A percentile compares a stretch with the other conserved stretches of the same genome.
These are phyloP conservation scores for Durio zibethinus DNA, from an alignment of 345 rosid species.

Conservation along the genomic window DNA sequence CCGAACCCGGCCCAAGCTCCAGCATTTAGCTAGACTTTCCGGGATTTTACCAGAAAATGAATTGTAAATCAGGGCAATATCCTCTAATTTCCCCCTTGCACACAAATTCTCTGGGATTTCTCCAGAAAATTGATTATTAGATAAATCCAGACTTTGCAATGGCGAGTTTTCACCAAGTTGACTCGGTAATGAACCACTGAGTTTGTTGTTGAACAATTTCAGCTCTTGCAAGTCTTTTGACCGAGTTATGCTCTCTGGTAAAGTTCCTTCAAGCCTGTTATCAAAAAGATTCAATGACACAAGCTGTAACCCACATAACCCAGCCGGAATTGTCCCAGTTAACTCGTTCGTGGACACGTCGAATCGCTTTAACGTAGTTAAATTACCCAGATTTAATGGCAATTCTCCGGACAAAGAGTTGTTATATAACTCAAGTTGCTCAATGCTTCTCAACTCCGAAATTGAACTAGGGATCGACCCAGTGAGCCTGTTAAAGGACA, in stretches of 20 bases:
- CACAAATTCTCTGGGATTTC: conserved; percentile 61
- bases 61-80: conserved; percentile 58
- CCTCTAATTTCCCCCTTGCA: conserved; percentile 43
- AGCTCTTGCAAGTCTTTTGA: conserved; percentile 61
- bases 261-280: conserved; percentile 60
- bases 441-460: conserved; percentile 37
- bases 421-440: conserved; percentile 67
- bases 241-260: conserved; percentile 60
- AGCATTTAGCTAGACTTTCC: conserved; percentile 48
- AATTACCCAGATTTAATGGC: conserved; percentile 44
- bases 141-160: conserved; percentile 48
- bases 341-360: conserved; percentile 70
- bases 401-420: conserved; percentile 72
- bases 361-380: conserved; percentile 44
- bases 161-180: conserved; percentile 63
- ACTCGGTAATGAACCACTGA: conserved; percentile 60
- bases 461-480: conserved; percentile 68
- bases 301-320: conserved; percentile 53
- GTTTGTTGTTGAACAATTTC: conserved; percentile 63
- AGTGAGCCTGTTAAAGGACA: conserved; percentile 46
- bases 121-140: conserved; percentile 62
- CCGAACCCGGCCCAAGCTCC: conserved; percentile 63
- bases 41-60: conserved; percentile 73
- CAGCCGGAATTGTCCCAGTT: conserved; percentile 58
- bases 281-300: conserved; percentile 60